Percentiles rank a stretch among this genome's conserved stretches.
These are phyloP conservation scores for Hypoxylon sp. DNA, from an alignment of 2,329 filamentous ascomycete genomes.

Conservation along the genomic window DNA sequence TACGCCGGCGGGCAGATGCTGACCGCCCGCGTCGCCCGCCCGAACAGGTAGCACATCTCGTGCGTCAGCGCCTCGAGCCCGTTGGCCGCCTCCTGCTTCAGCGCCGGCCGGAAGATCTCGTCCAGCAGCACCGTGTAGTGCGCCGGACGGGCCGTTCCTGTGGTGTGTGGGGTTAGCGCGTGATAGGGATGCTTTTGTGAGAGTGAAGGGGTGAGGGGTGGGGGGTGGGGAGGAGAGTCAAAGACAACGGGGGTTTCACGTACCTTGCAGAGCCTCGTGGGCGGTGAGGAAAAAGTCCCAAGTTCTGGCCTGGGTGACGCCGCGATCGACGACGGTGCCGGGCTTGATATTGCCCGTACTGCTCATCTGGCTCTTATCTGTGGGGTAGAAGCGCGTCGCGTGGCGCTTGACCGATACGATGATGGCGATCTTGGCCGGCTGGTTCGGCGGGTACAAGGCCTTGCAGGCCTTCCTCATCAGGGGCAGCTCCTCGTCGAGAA, in stretches of 20 bases:
- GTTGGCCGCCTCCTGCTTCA: constrained; percentile 61
- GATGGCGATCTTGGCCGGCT: constrained; percentile 71
- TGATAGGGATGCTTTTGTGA: background rate
- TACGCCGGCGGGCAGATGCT: constrained; percentile 89
- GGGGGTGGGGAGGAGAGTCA: too few species aligned
- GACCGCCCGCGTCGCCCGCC: constrained; percentile 86
- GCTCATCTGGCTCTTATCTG: constrained; percentile 53
- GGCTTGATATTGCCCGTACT: constrained; percentile 71
- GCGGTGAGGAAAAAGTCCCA: constrained; percentile 90
- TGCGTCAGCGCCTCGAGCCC: constrained; percentile 77
- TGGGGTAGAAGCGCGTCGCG: constrained; percentile 86
- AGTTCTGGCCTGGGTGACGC: constrained; percentile 75
- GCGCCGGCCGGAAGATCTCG: constrained; percentile 65
- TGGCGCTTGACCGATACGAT: constrained; percentile 88
- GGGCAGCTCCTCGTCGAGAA: constrained; percentile 74
- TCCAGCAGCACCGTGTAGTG: constrained; percentile 83
- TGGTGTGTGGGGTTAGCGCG: constrained; percentile 4
- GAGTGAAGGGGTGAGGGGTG: background rate
- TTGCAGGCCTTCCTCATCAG: constrained; percentile 70
- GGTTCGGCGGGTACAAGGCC: constrained; percentile 60
- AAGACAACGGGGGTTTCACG: too few species aligned
- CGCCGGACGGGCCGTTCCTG: constrained; percentile 76
- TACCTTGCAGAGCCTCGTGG: constrained; percentile 79
- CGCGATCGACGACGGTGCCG: constrained; percentile 86
- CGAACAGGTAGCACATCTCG: constrained; percentile 83